Base-by-base conservation (phyloP, 306 rosid genomes). In the Prosopis cineraria region DNA sequence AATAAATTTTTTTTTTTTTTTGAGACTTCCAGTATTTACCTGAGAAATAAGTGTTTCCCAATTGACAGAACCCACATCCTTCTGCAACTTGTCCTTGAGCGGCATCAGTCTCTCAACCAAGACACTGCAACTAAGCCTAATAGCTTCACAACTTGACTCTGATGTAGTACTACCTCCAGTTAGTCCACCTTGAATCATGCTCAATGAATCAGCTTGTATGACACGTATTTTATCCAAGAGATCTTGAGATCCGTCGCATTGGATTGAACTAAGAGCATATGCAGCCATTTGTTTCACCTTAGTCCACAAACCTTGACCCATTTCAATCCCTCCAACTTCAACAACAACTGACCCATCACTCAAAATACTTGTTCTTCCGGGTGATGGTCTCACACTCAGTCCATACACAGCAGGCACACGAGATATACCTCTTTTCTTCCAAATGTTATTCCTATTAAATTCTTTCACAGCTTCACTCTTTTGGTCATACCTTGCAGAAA, bases 241-340 rank as follows among this genome's bases (percentile, higher is more conserved):
- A 24, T 78, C 78, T 19, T 44, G 72, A 25, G 50, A 80, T 81
- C 82, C 93, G 34, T 83, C 81, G 67, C 96, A 90, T 64, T 81
- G 83, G 74, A 94, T 79, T 62, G 79, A 72, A 58, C 88, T 65
- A 33, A 94, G 97, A 70, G 85, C 85, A 83, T 73, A 94, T 55
- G 97, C 96, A 50, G 89, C 85, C 91, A 85, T 88, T 85, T 94
- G 97, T 77, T 90, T 90, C 6, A 80, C 98, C 91, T 94, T 94
- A 39, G 97, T 94, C 98, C 97, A 94, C 1, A 94, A 90, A 88
- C 98, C 98, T 80, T 94, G 98, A 43, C 98, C 98, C 11, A 94
- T 14, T 80, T 94, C 97, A 58, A 88, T 89, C 14, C 97, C 98
- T 68, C 96, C 96, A 66, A 94, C 96, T 85, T 94, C 97, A 83